These are phyloP conservation scores for Ascochyta lentis DNA, from an alignment of 2,329 filamentous ascomycete species.

Conservation along the genomic window DNA sequence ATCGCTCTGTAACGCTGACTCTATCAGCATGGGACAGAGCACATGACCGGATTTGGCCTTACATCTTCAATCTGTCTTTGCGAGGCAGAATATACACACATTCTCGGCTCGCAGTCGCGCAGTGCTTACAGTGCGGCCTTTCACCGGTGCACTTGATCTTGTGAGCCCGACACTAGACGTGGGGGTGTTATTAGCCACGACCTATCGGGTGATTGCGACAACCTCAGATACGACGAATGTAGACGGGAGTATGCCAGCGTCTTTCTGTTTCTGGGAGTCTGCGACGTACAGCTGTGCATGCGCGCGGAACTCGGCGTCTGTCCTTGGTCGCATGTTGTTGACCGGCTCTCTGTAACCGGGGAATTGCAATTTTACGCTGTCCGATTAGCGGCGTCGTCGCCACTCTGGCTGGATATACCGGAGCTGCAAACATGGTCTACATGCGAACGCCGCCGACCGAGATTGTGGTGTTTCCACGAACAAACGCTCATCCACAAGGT, in stretches of 20 bases:
- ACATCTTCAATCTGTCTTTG: conserved; percentile 49
- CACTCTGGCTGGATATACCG: conserved; percentile 12
- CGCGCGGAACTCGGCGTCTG: conserved; percentile 34
- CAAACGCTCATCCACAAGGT: neutral
- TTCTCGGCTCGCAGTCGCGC: conserved; percentile 39
- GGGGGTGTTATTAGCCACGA: conserved; percentile 20
- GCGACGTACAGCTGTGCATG: conserved; percentile 38
- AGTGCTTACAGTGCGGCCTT: conserved; percentile 47
- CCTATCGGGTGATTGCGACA: conserved; percentile 5
- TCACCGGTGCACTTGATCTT: conserved; percentile 53
- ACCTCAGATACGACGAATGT: neutral
- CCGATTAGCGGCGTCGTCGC: conserved; percentile 13
- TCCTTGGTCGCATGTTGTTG: conserved; percentile 27
- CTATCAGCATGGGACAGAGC: conserved; percentile 17
- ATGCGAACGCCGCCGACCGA: conserved; percentile 6
- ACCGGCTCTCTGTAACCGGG: conserved; percentile 33
- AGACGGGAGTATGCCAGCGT: neutral
- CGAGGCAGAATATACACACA: conserved; percentile 51
- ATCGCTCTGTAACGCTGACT: conserved; percentile 39
- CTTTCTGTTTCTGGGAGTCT: neutral
- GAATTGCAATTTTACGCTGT: conserved; percentile 41
- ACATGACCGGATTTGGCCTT: conserved; percentile 1
- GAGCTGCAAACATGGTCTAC: conserved; percentile 20
- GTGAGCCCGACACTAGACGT: conserved; percentile 44
- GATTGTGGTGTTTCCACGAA: neutral